A percentile compares a stretch with the other conserved stretches of the same genome.
Conservation (phyloP, 257 asterid species). For the Solanum gracilifrons region DNA sequence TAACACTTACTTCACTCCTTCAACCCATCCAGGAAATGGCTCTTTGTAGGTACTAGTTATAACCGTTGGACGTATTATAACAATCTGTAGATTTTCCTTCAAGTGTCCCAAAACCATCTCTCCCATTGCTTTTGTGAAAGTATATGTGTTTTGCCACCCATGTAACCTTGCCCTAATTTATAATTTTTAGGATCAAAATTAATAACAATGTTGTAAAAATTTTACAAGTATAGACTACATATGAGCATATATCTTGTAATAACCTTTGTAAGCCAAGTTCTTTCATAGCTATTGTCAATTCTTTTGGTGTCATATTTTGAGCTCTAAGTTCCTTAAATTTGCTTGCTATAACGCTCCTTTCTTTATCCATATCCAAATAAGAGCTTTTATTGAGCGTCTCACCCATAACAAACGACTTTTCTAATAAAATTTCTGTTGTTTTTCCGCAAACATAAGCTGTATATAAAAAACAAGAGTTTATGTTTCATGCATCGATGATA, state of each 20-base stretch:
- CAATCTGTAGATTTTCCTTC: conserved; percentile 13
- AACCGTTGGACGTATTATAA: conserved; percentile 42
- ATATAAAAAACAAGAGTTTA: neutral
- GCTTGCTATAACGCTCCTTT: conserved; percentile 23
- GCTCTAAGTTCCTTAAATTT: conserved; percentile 17
- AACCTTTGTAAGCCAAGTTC: conserved; percentile 48
- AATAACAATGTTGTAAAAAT: too few relatives aligned
- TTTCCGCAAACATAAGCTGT: conserved; percentile 37
- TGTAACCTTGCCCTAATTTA: conserved; percentile 35
- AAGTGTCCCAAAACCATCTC: conserved; percentile 21
- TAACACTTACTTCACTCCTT: neutral
- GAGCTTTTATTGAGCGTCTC: conserved; percentile 28
- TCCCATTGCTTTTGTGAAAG: conserved; percentile 62
- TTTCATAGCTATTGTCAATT: conserved; percentile 33
- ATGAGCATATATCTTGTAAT: too few relatives aligned
- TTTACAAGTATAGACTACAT: too few relatives aligned
- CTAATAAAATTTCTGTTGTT: conserved; percentile 20
- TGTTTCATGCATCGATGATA: neutral
- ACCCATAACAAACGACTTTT: conserved; percentile 24
- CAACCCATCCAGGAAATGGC: conserved; percentile 10
- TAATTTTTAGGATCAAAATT: too few relatives aligned
- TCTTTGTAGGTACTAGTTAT: conserved; percentile 41
- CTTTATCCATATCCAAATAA: conserved; percentile 23
- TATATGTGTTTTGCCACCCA: conserved; percentile 58
- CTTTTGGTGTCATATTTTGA: conserved; percentile 13